phyloP scores from a whole-genome alignment of 805 yeast genomes.

The Barnettozyma populi region DNA sequence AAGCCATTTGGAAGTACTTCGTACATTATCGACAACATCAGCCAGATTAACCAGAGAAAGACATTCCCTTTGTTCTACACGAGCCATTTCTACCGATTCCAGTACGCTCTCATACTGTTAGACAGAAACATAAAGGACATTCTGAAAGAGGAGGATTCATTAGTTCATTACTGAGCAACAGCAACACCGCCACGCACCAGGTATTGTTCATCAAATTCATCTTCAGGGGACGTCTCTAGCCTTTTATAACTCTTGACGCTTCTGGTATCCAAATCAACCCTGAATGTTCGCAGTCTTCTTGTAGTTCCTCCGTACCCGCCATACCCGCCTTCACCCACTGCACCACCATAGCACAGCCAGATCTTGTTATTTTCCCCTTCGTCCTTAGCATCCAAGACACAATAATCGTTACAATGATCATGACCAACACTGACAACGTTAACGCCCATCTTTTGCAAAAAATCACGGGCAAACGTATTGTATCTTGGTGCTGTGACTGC shows the following conservation, averaged over 20 bases:
- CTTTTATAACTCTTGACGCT: constrained; percentile 65
- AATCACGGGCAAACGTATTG: constrained; percentile 60
- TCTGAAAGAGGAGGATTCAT: constrained; percentile 12
- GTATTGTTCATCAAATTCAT: constrained; percentile 36
- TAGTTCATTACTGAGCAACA: constrained; percentile 4
- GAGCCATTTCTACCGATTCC: constrained; percentile 33
- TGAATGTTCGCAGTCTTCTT: constrained; percentile 73
- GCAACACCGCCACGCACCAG: constrained; percentile 26
- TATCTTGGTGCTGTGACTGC: constrained; percentile 71
- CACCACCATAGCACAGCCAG: constrained; percentile 96
- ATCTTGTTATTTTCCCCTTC: constrained; percentile 29
- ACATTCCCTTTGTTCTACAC: constrained; percentile 37
- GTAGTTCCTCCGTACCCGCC: constrained; percentile 87
- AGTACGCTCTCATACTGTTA: constrained; percentile 34
- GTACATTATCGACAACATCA: constrained; percentile 34
- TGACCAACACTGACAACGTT: constrained; percentile 81
- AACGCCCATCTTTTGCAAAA: constrained; percentile 63
- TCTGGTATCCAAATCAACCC: constrained; percentile 47
- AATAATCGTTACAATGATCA: constrained; percentile 93
- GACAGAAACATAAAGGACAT: constrained; percentile 33
- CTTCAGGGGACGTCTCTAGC: constrained; percentile 48
- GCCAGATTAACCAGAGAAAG: constrained; percentile 25
- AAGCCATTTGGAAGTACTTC: constrained; percentile 36
- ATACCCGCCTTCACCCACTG: constrained; percentile 91
- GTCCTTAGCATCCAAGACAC: constrained; percentile 51